Base-by-base conservation (phyloP, 2,329 filamentous ascomycete species). In the Knufia petricola region DNA sequence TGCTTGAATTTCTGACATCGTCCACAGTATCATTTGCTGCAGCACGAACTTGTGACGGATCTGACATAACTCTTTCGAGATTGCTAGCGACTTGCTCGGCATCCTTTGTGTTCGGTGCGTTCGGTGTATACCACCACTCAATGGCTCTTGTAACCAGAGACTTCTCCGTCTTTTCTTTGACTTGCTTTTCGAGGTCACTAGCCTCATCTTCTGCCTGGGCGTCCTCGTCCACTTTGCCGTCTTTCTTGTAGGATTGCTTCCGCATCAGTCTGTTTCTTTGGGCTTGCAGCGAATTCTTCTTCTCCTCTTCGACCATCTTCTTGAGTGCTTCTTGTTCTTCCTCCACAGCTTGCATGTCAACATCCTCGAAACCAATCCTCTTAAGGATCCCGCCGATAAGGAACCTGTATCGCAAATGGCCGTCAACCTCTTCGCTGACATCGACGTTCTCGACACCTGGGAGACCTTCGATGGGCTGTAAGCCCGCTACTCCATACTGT, bases 401-500 rank as follows among this genome's bases (percentile, higher is more conserved):
- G 59, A 77, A 77, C 50, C 82, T 77, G 62, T 89, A 89, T 56
- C 80, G 74, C 51, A 85, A 64, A 65, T 90, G 85, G 13, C 81
- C 82, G 54, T 71, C 78, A 46, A 86, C 75, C 54, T 81, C 72
- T 48, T 80, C 74, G 52, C 77, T 82, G 21, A 81, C 76, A 54
- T 85, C 73, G 46, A 84, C 69, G 56, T 85, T 87, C 62, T 87
- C 83, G 4, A 74, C 62, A 0, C 66, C 66, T 0, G 62, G 56
- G 2, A 72, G 61, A 12, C 61, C 76, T 50, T 79, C 67, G 20
- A 94, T 78, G 26, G 79, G 74, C 62, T 95, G 85, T 1, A 96
- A 69, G 0, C 89, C 90, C 0, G 88, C 88, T 36, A 95, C 79
- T 2, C 89, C 89, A 34, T 85, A 76, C 55, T 92, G 84, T 23